Conservation (phyloP, 768 basidiomycete genomes). For the Boletus barrowsii region DNA sequence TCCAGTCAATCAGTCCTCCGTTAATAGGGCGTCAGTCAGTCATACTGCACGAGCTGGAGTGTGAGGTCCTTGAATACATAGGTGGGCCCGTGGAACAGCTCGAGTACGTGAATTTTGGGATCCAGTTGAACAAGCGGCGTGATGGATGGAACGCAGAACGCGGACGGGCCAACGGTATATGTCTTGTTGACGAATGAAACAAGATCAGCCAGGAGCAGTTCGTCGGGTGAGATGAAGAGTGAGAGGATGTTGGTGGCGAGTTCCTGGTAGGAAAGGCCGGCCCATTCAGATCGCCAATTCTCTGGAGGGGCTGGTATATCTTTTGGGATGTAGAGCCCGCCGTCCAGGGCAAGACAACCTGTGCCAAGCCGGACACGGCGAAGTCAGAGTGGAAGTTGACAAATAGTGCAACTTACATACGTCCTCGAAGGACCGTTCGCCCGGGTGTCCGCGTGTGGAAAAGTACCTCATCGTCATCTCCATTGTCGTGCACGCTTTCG, state of each 20-base stretch:
- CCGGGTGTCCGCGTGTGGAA: slow-evolving; percentile 78
- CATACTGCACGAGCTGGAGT: slow-evolving; percentile 89
- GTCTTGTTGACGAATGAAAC: slow-evolving; percentile 72
- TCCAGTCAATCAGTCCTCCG: too few relatives aligned
- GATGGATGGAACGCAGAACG: slow-evolving; percentile 80
- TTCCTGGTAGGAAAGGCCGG: slow-evolving; percentile 70
- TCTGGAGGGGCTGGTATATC: slow-evolving; percentile 76
- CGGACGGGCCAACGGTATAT: slow-evolving; percentile 48
- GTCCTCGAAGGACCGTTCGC: slow-evolving; percentile 88
- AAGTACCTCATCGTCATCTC: slow-evolving; percentile 75
- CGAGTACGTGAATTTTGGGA: slow-evolving; percentile 66
- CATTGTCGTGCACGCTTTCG: neutral
- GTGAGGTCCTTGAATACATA: slow-evolving; percentile 99
- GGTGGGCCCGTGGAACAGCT: slow-evolving; percentile 96
- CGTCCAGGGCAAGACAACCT: slow-evolving; percentile 98
- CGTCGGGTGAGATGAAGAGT: slow-evolving; percentile 79
- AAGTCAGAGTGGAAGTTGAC: slow-evolving; percentile 5
- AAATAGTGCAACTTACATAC: slow-evolving; percentile 58
- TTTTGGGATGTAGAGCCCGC: slow-evolving; percentile 93
- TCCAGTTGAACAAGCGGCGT: slow-evolving; percentile 57
- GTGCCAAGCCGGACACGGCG: neutral
- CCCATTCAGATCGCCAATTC: slow-evolving; percentile 82
- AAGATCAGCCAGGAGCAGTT: slow-evolving; percentile 76
- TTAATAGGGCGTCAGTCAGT: too few relatives aligned
- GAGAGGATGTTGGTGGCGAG: slow-evolving; percentile 84